Base-by-base conservation (phyloP, 768 basidiomycete species). In the Zangia roseola region DNA sequence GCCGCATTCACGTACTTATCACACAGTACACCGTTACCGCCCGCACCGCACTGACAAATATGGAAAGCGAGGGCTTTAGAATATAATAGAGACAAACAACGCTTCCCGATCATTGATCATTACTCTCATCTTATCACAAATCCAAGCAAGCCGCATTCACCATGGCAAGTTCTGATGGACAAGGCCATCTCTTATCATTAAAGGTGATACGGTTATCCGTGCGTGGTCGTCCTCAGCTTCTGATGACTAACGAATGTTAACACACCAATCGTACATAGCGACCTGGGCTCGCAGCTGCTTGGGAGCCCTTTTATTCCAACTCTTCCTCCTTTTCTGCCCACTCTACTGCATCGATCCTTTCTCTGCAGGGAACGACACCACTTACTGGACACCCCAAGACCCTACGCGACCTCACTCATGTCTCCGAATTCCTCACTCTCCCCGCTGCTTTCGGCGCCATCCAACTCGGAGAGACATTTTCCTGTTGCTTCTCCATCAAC, bases 191-290 rank as follows among this genome's bases (percentile, higher is more conserved):
- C 31, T 64, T 92, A 35, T 85, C 90, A 4, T 73, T 92, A 57
- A 92, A 92, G 68, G 90, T 91, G 49, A 92, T 92, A 86, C 80
- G 90, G 45, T 79, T 90, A 50, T 91, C 89, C 65, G 90, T 92
- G 71, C 69, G 88, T 83, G 34, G 8, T 52, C 30, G 12, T 10
- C 53, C 52, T 17, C 28, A 10, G 42, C 38, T 52, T 9, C 30
- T 28, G 8, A 25, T 25, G 34, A 45, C 38, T 36, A n/a, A 34
- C 24, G 33, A 49, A 47, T 37, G 45, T n/a, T n/a, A n/a, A n/a
- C n/a, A 45, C 49, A 40, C 37, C 19, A 38, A 41, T 46, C 20
- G 25, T 24, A 36, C 57, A 40, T 61, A 91, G 88, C 78, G 88
- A 55, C 90, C 90, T 17, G 76, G 84, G 43, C 67, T 92, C 41